Conservation (phyloP, 352 stramenopile species). For the Globisporangium paddicum region DNA sequence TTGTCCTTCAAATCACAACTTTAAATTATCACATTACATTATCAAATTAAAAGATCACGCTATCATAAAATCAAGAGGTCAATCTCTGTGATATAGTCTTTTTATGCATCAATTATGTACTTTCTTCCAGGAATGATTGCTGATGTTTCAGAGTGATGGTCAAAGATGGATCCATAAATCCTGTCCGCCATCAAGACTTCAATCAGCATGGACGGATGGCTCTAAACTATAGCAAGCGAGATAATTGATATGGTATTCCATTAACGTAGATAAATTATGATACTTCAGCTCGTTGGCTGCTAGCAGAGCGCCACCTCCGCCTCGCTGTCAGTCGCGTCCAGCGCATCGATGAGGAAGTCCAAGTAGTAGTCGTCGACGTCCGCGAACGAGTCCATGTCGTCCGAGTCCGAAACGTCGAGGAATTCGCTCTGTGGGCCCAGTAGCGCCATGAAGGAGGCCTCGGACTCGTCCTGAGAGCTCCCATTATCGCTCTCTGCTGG, state of each 20-base stretch:
- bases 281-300: background rate
- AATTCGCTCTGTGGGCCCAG: background rate
- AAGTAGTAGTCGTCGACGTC: slow-evolving; percentile 9
- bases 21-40: too few relatives aligned
- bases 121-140: too few relatives aligned
- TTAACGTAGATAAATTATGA: too few relatives aligned
- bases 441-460: background rate
- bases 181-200: too few relatives aligned
- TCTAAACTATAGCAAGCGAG: too few relatives aligned
- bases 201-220: too few relatives aligned
- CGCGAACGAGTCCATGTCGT: slow-evolving; percentile 1
- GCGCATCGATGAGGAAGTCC: slow-evolving; percentile 9
- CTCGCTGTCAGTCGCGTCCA: slow-evolving; percentile 4
- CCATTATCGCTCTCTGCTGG: background rate
- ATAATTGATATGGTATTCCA: too few relatives aligned
- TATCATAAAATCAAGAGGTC: background rate
- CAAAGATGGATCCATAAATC: too few relatives aligned
- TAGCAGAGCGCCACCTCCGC: background rate
- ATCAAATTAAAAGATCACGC: too few relatives aligned
- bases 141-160: too few relatives aligned
- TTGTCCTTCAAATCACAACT: too few relatives aligned
- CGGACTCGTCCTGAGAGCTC: background rate
- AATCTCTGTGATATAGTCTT: background rate
- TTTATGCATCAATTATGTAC: too few relatives aligned
- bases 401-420: slow-evolving; percentile 1